Evolutionary conservation across 768 basidiomycete genomes (phyloP), one percentile per base, ranked within the genome.

Genomic region (Agaricus subrufescens): DNA sequence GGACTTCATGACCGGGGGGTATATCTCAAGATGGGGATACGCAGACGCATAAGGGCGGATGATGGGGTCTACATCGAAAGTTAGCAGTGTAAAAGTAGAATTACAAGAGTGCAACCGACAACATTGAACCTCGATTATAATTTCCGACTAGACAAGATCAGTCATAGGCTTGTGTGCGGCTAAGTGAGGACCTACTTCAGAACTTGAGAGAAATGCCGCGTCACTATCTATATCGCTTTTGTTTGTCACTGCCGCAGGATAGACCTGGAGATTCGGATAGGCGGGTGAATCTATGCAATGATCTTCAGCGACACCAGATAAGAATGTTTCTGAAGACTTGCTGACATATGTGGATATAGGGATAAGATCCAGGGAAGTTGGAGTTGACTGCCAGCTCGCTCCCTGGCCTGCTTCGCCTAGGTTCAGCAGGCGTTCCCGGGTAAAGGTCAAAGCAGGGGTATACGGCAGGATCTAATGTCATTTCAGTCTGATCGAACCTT

Each of bases 281-380:
- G 72, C 69, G 10, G 73, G 58, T n/a, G 75, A 73, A 64, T 79
- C 77, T 79, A 50, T 46, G n/a, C 11, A 15, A 23, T 4, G 34
- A 29, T 2, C 3, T 31, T 15, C 19, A 42, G 12, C n/a, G 19
- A 5, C n/a, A 42, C n/a, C 19, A 15, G 40, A 3, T 42, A 42
- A 7, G 14, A 14, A 42, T 12, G 12, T 7, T 14, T 15, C 6
- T 42, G 40, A 15, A 15, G 51, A 26, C 14, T 54, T 58, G 34
- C 34, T 34, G 8, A 75, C 75, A 76, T 8, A 73, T 60, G 51
- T 69, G 64, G 58, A 76, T 67, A 56, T 62, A 67, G 5, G 76
- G 75, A 59, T 75, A 77, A 6, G 27, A 30, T 30, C 30, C 19
- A 40, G 50, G 6, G 27, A 42, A 19, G 8, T 44, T 46, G 5